Conservation (phyloP, 2,329 filamentous ascomycete species). For the Fusarium multiceps region DNA sequence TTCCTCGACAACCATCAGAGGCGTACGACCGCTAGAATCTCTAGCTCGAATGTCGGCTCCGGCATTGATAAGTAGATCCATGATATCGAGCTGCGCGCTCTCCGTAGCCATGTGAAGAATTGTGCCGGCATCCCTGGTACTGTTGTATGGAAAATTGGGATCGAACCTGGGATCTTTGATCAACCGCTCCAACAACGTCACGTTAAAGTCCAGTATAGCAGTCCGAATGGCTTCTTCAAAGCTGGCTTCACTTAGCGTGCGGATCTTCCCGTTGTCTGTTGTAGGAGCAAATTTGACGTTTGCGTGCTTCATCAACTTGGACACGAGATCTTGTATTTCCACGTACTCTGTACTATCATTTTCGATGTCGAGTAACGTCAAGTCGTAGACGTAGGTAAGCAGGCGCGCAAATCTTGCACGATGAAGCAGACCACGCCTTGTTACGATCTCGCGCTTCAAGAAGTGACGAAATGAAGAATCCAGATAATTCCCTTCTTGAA, state of each 20-base stretch:
- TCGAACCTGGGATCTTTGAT: conserved; percentile 48
- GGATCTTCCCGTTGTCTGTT: conserved; percentile 7
- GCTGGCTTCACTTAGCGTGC: conserved; percentile 24
- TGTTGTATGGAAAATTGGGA: conserved; percentile 39
- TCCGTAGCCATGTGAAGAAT: conserved; percentile 50
- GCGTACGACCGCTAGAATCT: conserved; percentile 49
- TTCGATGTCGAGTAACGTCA: conserved; percentile 26
- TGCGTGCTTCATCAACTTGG: conserved; percentile 26
- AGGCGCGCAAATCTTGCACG: conserved; percentile 35
- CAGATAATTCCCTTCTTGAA: conserved; percentile 26
- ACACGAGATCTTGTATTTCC: conserved; percentile 24
- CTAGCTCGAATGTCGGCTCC: conserved; percentile 46
- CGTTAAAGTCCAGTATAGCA: conserved; percentile 44
- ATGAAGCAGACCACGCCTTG: conserved; percentile 16
- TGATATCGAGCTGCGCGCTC: conserved; percentile 40
- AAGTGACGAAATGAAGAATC: conserved; percentile 36
- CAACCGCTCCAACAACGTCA: conserved; percentile 44
- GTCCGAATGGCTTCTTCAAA: conserved; percentile 42
- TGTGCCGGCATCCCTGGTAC: conserved; percentile 34
- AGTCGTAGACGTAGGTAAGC: conserved; percentile 43
- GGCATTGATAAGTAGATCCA: conserved; percentile 45
- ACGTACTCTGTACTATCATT: conserved; percentile 15
- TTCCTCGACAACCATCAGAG: conserved; percentile 51
- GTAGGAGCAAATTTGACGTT: conserved; percentile 30
- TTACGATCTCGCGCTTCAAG: conserved; percentile 23